These are phyloP conservation scores for Suhomyces sp. DNA, from an alignment of 805 yeast species.

Conservation along the genomic window DNA sequence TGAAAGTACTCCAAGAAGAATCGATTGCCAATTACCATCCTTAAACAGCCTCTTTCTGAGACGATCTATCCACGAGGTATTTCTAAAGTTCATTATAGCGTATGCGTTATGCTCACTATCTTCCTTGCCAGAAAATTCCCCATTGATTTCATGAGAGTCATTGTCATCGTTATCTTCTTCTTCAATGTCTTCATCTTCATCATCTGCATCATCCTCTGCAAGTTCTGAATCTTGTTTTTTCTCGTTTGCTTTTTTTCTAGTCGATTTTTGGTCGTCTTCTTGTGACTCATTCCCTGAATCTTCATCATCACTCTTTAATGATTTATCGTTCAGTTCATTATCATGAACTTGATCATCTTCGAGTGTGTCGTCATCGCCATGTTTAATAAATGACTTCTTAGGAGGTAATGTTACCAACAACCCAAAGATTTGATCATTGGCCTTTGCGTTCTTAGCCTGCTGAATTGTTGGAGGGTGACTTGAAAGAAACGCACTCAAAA, in stretches of 20 bases:
- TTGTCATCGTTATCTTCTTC: conserved; percentile 18
- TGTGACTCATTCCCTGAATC: conserved; percentile 18
- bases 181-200: conserved; percentile 9
- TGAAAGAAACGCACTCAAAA: conserved; percentile 55
- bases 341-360: conserved; percentile 16
- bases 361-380: conserved; percentile 27
- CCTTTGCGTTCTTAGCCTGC: conserved; percentile 35
- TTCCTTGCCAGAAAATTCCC: too few relatives aligned
- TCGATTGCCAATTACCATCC: conserved; percentile 84
- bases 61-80: conserved; percentile 74
- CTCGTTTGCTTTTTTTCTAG: conserved; percentile 14
- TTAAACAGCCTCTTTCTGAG: conserved; percentile 70
- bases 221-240: conserved; percentile 16
- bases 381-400: conserved; percentile 20
- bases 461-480: conserved; percentile 27
- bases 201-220: conserved; percentile 18
- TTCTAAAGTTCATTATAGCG: conserved; percentile 53
- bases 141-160: too few relatives aligned
- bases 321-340: conserved; percentile 19
- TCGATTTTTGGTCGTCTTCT: conserved; percentile 13
- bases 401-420: conserved; percentile 33
- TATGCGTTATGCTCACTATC: conserved; percentile 44
- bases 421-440: conserved; percentile 31
- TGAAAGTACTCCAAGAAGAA: conserved; percentile 70
- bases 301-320: conserved; percentile 22